These are phyloP conservation scores for Nakazawaea ambrosiae DNA, from an alignment of 805 yeast genomes.

Conservation along the genomic window DNA sequence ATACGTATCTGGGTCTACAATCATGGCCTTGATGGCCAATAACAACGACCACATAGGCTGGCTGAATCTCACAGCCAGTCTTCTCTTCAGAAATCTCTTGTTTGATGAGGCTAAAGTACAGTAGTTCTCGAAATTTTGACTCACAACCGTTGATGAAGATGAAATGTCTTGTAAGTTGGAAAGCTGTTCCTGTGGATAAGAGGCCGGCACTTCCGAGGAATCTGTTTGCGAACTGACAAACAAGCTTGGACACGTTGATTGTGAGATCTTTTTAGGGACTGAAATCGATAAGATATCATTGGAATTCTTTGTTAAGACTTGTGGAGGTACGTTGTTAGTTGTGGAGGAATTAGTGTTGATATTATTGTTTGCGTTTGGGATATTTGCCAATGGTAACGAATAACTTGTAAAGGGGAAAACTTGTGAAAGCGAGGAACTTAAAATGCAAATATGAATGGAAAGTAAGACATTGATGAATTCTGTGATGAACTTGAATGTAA, in stretches of 20 bases:
- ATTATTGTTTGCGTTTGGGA: slow-evolving; percentile 3
- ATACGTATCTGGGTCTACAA: slow-evolving; percentile 34
- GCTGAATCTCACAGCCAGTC: slow-evolving; percentile 9
- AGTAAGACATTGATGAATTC: slow-evolving; percentile 6
- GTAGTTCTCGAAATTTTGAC: slow-evolving; percentile 31
- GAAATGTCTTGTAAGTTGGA: slow-evolving; percentile 26
- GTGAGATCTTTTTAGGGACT: slow-evolving; percentile 3
- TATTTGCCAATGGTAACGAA: slow-evolving; percentile 4
- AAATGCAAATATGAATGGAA: slow-evolving; percentile 8
- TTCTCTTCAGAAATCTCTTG: slow-evolving; percentile 5
- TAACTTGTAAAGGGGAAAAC: slow-evolving; percentile 7
- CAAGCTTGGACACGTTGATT: slow-evolving; percentile 7
- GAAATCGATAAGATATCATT: not conserved
- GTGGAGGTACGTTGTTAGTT: not conserved
- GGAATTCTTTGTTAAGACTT: not conserved
- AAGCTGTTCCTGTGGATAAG: slow-evolving; percentile 24
- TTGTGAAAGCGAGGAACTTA: slow-evolving; percentile 1
- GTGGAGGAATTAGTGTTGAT: too few relatives aligned
- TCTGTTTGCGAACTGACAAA: not conserved
- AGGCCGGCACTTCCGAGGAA: slow-evolving; percentile 16
- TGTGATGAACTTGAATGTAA: slow-evolving; percentile 5
- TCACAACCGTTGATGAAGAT: slow-evolving; percentile 27
- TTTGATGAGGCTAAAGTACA: slow-evolving; percentile 20
- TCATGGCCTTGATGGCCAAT: slow-evolving; percentile 44
- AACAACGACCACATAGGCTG: slow-evolving; percentile 52